phyloP scores from a whole-genome alignment of 495 filamentous ascomycete species.

The Aspergillus wentii region DNA sequence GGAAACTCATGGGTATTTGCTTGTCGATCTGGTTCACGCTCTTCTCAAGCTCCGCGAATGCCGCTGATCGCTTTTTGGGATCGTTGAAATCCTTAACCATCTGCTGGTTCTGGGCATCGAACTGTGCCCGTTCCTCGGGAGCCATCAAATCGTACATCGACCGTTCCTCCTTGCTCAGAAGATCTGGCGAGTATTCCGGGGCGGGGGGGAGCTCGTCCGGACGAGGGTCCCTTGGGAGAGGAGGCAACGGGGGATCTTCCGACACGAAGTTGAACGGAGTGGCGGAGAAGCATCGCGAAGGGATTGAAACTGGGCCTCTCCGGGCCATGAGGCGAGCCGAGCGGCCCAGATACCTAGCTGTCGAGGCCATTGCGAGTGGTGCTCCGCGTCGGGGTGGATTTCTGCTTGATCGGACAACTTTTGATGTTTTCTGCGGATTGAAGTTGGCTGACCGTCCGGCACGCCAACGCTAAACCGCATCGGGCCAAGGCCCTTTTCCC shows the following conservation, averaged over 20 bases:
- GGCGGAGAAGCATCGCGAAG: slow-evolving; percentile 34
- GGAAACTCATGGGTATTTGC: slow-evolving; percentile 27
- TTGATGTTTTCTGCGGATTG: slow-evolving; percentile 18
- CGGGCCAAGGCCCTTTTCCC: slow-evolving; percentile 6
- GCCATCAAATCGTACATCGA: slow-evolving; percentile 45
- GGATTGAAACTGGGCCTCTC: slow-evolving; percentile 20
- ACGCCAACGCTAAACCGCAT: slow-evolving; percentile 17
- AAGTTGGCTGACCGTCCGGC: too few relatives aligned
- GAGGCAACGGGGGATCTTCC: slow-evolving; percentile 33
- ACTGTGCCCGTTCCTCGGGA: slow-evolving; percentile 39
- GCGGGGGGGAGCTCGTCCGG: slow-evolving; percentile 28
- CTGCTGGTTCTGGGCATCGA: slow-evolving; percentile 33
- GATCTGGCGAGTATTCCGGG: slow-evolving; percentile 36
- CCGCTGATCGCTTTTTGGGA: slow-evolving; percentile 20
- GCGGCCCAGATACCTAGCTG: slow-evolving; percentile 35
- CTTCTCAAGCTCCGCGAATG: slow-evolving; percentile 29
- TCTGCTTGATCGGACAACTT: slow-evolving; percentile 3
- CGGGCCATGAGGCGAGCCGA: slow-evolving; percentile 26
- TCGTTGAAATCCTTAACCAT: slow-evolving; percentile 39
- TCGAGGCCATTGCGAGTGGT: slow-evolving; percentile 33
- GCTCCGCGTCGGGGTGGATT: slow-evolving; percentile 7
- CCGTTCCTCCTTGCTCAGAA: slow-evolving; percentile 35
- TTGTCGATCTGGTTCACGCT: slow-evolving; percentile 27
- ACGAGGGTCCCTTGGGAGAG: slow-evolving; percentile 23
- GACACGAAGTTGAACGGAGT: slow-evolving; percentile 31